Percentiles rank a stretch among this genome's conserved stretches.
phyloP scores from a whole-genome alignment of 2,329 filamentous ascomycete genomes.

The Xylariaceae sp. region DNA sequence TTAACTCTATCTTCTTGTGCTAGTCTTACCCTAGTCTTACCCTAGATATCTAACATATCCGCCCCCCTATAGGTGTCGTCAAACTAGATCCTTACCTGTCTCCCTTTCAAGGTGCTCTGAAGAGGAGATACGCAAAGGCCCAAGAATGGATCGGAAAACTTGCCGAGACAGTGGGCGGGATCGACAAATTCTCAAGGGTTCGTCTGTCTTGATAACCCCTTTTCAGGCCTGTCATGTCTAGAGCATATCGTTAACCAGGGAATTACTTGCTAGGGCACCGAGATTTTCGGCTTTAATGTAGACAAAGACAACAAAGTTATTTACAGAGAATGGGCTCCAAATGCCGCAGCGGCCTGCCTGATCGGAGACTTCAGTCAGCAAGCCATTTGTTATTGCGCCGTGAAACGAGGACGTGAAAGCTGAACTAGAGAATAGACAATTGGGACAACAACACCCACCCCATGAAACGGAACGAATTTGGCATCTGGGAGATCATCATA shows the following conservation, averaged over 20 bases:
- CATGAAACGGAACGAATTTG: slow-evolving; percentile 81
- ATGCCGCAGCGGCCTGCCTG: slow-evolving; percentile 75
- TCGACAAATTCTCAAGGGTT: slow-evolving; percentile 87
- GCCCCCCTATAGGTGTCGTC: slow-evolving; percentile 60
- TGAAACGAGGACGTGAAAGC: slow-evolving; percentile 9
- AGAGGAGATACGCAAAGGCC: slow-evolving; percentile 69
- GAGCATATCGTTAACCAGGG: slow-evolving; percentile 5
- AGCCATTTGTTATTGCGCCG: slow-evolving; percentile 27
- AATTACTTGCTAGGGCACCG: slow-evolving; percentile 58
- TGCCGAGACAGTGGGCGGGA: slow-evolving; percentile 74
- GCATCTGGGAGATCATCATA: slow-evolving; percentile 78
- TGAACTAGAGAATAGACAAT: slow-evolving; percentile 53
- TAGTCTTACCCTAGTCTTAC: neutral
- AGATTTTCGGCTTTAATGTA: slow-evolving; percentile 81
- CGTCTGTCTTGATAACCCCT: slow-evolving; percentile 22
- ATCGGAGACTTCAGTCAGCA: slow-evolving; percentile 88
- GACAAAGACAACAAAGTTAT: slow-evolving; percentile 74
- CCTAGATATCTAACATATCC: slow-evolving; percentile 12
- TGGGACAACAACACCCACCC: slow-evolving; percentile 80
- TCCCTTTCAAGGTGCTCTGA: slow-evolving; percentile 74
- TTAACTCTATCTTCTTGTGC: neutral
- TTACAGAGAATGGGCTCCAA: slow-evolving; percentile 96
- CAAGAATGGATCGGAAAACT: slow-evolving; percentile 84
- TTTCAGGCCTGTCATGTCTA: neutral
- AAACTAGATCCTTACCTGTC: slow-evolving; percentile 83